A percentile compares a stretch with the other conserved stretches of the same genome.
These are phyloP conservation scores for Rehmannia glutinosa DNA, from an alignment of 257 asterid species.

Conservation along the genomic window DNA sequence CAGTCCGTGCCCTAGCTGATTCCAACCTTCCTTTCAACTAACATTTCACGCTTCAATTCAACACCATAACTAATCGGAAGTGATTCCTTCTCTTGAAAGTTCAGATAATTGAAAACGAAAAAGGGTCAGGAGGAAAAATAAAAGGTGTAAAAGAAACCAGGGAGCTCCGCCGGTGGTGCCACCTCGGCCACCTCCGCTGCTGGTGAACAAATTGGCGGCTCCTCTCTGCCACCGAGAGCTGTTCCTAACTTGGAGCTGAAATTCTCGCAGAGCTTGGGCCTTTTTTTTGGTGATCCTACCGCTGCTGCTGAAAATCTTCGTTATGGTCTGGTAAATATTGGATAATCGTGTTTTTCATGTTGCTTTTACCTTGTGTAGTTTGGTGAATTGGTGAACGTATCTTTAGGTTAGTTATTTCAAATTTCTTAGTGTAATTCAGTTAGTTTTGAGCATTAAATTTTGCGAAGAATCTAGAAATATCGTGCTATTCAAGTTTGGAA, in stretches of 20 bases:
- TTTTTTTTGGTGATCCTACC: constrained; percentile 4
- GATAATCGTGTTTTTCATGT: background rate
- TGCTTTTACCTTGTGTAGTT: background rate
- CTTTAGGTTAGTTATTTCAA: background rate
- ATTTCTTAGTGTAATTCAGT: background rate
- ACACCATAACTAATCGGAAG: background rate
- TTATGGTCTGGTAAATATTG: constrained; percentile 1
- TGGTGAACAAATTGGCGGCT: constrained; percentile 17
- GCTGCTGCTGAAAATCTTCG: constrained; percentile 6
- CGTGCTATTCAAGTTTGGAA: background rate
- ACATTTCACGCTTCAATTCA: constrained; percentile 1
- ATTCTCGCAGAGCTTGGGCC: background rate
- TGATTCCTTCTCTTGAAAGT: constrained; percentile 2
- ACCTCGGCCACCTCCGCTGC: constrained; percentile 21
- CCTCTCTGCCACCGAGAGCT: background rate
- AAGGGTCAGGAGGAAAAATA: background rate
- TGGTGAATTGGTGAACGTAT: background rate
- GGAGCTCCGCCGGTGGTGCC: constrained; percentile 22
- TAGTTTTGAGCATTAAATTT: background rate
- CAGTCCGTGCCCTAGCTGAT: constrained; percentile 20
- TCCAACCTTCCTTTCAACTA: background rate
- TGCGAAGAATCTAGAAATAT: background rate
- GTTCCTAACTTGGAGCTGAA: constrained; percentile 6
- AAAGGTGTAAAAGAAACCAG: background rate
- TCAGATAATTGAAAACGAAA: background rate